Evolutionary conservation across 2,329 filamentous ascomycete genomes (phyloP).

Genomic region (Keithomyces neogunnii): DNA sequence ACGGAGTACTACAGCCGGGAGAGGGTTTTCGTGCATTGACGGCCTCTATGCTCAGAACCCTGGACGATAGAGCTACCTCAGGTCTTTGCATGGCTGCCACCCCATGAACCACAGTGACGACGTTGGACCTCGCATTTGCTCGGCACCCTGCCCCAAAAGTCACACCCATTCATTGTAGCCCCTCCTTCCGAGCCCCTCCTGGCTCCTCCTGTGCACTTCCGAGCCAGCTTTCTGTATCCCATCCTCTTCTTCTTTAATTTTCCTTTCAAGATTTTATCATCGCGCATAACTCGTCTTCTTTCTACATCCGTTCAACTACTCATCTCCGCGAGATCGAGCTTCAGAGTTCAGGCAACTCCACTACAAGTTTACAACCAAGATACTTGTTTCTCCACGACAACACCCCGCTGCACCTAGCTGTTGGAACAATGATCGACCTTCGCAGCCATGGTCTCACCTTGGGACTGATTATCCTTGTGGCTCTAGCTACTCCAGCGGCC

Average conservation of each 20-base stretch:
- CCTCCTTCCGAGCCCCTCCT: constrained; percentile 6
- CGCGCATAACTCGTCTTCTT: background rate
- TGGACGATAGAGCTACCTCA: background rate
- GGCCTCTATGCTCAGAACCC: background rate
- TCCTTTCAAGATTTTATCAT: too few relatives aligned
- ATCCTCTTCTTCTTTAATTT: background rate
- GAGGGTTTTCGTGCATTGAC: too few relatives aligned
- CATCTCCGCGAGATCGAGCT: background rate
- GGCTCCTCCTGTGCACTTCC: background rate
- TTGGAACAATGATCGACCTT: constrained; percentile 35
- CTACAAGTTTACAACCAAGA: background rate
- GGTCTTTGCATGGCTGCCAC: too few relatives aligned
- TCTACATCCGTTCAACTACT: background rate
- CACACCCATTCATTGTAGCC: background rate
- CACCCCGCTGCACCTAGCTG: background rate
- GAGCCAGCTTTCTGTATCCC: background rate
- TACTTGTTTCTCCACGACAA: background rate
- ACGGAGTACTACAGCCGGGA: too few relatives aligned
- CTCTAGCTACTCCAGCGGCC: constrained; percentile 58
- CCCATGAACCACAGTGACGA: too few relatives aligned
- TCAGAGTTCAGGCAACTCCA: background rate
- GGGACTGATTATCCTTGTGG: constrained; percentile 53
- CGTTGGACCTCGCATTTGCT: too few relatives aligned
- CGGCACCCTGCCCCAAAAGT: background rate
- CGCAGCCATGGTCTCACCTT: constrained; percentile 42